Evolutionary conservation across 2,329 filamentous ascomycete species (phyloP), one percentile per base, ranked within the genome.

Genomic region (Cordyceps farinosa): DNA sequence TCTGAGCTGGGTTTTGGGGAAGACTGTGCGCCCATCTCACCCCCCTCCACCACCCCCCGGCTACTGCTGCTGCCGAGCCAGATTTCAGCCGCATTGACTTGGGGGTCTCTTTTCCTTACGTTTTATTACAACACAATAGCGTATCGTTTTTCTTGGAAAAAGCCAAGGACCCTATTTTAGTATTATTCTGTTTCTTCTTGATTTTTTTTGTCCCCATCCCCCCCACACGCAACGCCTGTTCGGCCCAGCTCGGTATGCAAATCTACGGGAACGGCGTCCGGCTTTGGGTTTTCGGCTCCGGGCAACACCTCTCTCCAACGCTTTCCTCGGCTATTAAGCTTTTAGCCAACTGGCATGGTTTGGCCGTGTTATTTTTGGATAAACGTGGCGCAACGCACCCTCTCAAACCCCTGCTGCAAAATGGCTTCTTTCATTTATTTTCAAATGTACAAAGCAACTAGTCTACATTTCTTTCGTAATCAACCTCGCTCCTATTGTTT

Each of bases 301-400:
- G 59, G 22, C 22, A 22, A 1, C 30, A 54, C 27, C 45, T 27
- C 48, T 15, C 34, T 27, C 38, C 58, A 53, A 47, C 42, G 30
- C 59, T 61, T 22, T 61, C 59, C 59, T 61, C 59, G 59, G 59
- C 51, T 54, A 61, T 32, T 61, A 55, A 40, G 44, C 47, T 61
- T 61, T 53, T 32, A 0, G 32, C 3, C 27, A 17, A 11, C 17
- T 34, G 6, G 29, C 8, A 11, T 40, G 56, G n/a, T 10, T 40
- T 38, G 44, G 34, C n/a, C 1, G 32, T 1, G 8, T n/a, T 53
- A 53, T n/a, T 47, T 53, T 53, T 29, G 48, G 38, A 53, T 38
- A 9, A 27, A 6, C 40, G 40, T 32, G 56, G 45, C 56, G 38
- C 22, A n/a, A 27, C n/a, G 27, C 29, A 42, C 36, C 17, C 29